Base-by-base conservation (phyloP, 352 stramenopile species). In the Phytophthora megakarya region DNA sequence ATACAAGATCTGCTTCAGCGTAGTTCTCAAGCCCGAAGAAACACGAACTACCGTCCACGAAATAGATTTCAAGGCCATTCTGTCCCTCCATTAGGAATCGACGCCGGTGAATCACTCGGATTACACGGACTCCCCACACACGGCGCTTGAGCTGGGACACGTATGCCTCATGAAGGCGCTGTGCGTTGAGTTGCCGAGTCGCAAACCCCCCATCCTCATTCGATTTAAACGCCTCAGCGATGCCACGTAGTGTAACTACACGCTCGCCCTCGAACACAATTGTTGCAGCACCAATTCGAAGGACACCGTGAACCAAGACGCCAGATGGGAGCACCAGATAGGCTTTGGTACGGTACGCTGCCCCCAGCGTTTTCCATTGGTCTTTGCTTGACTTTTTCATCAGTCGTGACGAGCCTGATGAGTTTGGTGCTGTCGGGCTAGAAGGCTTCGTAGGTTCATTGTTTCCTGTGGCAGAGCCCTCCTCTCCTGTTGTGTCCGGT, bases 211-310 rank as follows among this genome's bases (percentile, higher is more conserved):
- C 72, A 50, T 79, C 75, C 9, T 87, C 75, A 38, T 72, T 75
- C 33, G 70, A 64, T 38, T 78, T 78, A 13, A 73, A 76, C 11
- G 73, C 44, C 21, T 91, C 80, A 3, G 80, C 70, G 5, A 93
- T 71, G 25, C 82, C 70, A 43, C 86, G 80, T 18, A 93, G 51
- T 9, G 84, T 90, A 12, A 80, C 81, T 13, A 93, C 81, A 42
- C 81, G 80, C 45, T 93, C 83, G 18, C 86, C 86, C 60, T 95
- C 86, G 55, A 95, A 95, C 9, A 92, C 81, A 40, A 95, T 88
- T 16, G 82, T 93, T 3, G 73, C 79, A 22, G 71, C 61, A 10
- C 86, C 86, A 35, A 95, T 88, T 11, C 86, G 84, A 38, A 95
- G 65, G 16, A 82, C 81, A 45, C 86, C 86, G 47, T 88, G 84